Percentiles rank a stretch among this genome's conserved stretches.
phyloP scores from a whole-genome alignment of 2,329 filamentous ascomycete genomes.

The Aureobasidium sp. region DNA sequence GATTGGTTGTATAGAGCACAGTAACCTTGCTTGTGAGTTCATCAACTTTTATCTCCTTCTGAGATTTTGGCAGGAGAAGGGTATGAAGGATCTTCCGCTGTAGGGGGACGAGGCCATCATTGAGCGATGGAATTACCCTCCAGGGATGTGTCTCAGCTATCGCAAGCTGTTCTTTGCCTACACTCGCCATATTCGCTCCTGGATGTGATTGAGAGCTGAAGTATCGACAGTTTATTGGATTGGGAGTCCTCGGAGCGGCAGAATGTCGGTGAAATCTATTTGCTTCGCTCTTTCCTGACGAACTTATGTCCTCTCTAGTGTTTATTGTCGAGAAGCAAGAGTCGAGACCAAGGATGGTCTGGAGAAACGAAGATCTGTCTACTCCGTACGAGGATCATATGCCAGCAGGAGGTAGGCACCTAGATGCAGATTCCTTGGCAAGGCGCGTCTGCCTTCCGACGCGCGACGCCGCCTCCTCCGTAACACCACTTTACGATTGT shows the following conservation, averaged over 20 bases:
- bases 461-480: no score
- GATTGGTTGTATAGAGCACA: slow-evolving; percentile 80
- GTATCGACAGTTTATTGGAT: not conserved
- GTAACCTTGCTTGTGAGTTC: slow-evolving; percentile 85
- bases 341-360: not conserved
- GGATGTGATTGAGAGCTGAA: not conserved
- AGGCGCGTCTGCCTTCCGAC: no score
- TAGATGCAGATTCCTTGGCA: no score
- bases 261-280: not conserved
- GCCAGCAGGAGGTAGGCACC: no score
- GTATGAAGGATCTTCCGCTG: slow-evolving; percentile 94
- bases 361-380: no score
- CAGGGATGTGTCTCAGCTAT: not conserved
- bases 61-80: slow-evolving; percentile 83
- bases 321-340: not conserved
- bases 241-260: not conserved
- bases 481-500: no score
- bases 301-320: not conserved
- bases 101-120: slow-evolving; percentile 92
- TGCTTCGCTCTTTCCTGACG: not conserved
- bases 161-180: not conserved
- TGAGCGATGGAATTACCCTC: slow-evolving; percentile 42
- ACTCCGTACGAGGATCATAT: no score
- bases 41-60: slow-evolving; percentile 92
- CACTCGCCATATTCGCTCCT: not conserved